phyloP scores from a whole-genome alignment of 2,329 filamentous ascomycete genomes.

The Plenodomus tracheiphilus region DNA sequence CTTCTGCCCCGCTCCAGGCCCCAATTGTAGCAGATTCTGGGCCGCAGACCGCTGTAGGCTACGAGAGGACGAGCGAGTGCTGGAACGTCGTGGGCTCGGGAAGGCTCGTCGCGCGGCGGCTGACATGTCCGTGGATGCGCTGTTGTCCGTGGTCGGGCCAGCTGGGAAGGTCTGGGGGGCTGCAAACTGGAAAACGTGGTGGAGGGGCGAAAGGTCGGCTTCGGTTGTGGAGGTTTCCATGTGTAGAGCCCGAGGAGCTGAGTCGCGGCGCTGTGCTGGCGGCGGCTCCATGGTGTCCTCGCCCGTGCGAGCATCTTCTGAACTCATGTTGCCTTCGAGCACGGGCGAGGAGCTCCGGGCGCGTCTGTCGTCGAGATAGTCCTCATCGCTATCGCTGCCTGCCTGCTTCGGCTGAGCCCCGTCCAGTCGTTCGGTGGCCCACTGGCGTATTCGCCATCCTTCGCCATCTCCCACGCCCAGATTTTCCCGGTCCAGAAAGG shows the following conservation, averaged over 20 bases:
- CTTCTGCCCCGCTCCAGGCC: conserved; percentile 70
- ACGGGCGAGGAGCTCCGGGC: conserved; percentile 64
- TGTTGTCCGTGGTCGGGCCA: conserved; percentile 42
- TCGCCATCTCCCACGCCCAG: conserved; percentile 80
- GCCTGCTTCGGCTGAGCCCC: conserved; percentile 60
- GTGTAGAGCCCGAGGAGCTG: conserved; percentile 43
- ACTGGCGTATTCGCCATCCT: conserved; percentile 66
- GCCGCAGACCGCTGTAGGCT: conserved; percentile 37
- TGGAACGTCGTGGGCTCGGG: conserved; percentile 35
- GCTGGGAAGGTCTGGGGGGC: conserved; percentile 63
- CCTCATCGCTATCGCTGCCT: conserved; percentile 69
- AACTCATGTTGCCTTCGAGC: conserved; percentile 54
- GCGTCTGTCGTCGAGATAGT: conserved; percentile 61
- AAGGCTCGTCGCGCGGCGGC: conserved; percentile 39
- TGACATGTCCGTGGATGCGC: conserved; percentile 21
- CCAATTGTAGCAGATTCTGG: conserved; percentile 52
- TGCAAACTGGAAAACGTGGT: conserved; percentile 67
- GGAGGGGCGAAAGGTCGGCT: conserved; percentile 33
- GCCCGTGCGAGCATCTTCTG: conserved; percentile 44
- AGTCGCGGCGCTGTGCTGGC: conserved; percentile 28
- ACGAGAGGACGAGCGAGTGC: conserved; percentile 41
- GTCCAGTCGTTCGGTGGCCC: conserved; percentile 71
- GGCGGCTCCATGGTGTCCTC: conserved; percentile 19
- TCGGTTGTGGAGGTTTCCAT: conserved; percentile 36
- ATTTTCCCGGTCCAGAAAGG: conserved; percentile 80